Base-by-base conservation (phyloP, 306 rosid genomes). In the Ormosia semicastrata region DNA sequence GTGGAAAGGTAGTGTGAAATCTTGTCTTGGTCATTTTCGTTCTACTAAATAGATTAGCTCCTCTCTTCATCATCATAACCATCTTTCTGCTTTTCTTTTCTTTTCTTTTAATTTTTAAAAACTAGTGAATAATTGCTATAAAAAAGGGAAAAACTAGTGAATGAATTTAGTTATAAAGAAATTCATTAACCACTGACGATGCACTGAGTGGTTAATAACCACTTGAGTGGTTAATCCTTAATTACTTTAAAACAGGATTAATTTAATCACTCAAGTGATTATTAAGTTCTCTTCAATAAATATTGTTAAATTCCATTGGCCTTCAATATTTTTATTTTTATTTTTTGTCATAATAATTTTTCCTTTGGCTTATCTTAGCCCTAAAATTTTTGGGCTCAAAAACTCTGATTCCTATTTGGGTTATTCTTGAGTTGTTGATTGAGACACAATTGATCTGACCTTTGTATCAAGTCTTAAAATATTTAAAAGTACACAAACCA, bases 1-100 rank as follows among this genome's bases (percentile, higher is more conserved):
- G 37, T 29, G 36, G 54, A 58, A 64, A 65, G 7, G 69, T 75
- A 41, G 77, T 40, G 77, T 79, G 75, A 66, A 83, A 56, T 24
- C 24, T 24, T 24, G 24, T 24, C 24, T 24, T 1, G 24, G 24
- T 24, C 24, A 36, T 79, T 79, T 79, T 72, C 14, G 39, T 7
- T 33, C 6, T 9, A 43, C 0, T 13, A 2, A 24, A 0, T 24
- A 24, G n/a, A 33, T 80, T 85, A 14, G 2, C 40, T 74, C 66
- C 37, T 75, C 58, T 80, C 32, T 71, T 11, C 18, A 12, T 33
- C 17, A 47, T 24, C 24, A 24, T 24, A 24, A 24, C 1, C 37
- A n/a, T 62, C 7, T 59, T 24, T 24, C 24, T n/a, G n/a, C 24
- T n/a, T 12, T 11, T 37, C n/a, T 15, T 34, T 11, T 5, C n/a